Percentiles rank a stretch among this genome's conserved stretches.
Evolutionary conservation across 495 filamentous ascomycete genomes (phyloP).

Genomic region (Neurospora sp.): DNA sequence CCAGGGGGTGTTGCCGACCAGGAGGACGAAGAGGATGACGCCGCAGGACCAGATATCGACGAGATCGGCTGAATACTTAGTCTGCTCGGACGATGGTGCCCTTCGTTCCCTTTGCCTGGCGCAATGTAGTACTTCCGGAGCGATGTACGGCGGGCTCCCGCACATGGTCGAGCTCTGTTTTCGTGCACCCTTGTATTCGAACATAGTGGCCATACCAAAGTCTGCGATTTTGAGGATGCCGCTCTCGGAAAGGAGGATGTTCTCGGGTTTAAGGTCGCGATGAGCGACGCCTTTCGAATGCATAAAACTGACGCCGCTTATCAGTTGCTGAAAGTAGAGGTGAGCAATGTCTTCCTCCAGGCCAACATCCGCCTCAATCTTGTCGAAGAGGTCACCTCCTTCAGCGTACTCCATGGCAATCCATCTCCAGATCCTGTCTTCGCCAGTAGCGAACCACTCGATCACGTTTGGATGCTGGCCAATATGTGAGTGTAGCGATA

Average conservation of each 20-base stretch:
- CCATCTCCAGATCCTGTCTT: slow-evolving; percentile 89
- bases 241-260: slow-evolving; percentile 69
- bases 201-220: slow-evolving; percentile 91
- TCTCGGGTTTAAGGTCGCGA: slow-evolving; percentile 86
- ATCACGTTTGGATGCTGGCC: slow-evolving; percentile 89
- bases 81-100: slow-evolving; percentile 33
- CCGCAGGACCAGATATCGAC: slow-evolving; percentile 97
- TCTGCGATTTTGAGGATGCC: slow-evolving; percentile 94
- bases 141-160: slow-evolving; percentile 94
- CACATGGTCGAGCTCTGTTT: slow-evolving; percentile 83
- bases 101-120: slow-evolving; percentile 29
- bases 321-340: slow-evolving; percentile 88
- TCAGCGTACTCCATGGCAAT: slow-evolving; percentile 97
- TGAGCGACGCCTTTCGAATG: slow-evolving; percentile 87
- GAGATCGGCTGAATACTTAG: slow-evolving; percentile 71
- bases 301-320: slow-evolving; percentile 86
- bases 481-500: slow-evolving; percentile 76
- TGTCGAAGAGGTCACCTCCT: slow-evolving; percentile 96
- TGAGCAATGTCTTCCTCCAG: slow-evolving; percentile 89
- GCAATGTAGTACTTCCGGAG: slow-evolving; percentile 72
- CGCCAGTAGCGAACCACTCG: slow-evolving; percentile 75
- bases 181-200: slow-evolving; percentile 71
- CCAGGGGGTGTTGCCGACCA: slow-evolving; percentile 97
- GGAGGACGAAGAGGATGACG: slow-evolving; percentile 87
- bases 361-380: slow-evolving; percentile 94